Conservation (phyloP, 352 stramenopile species). For the Saprolegnia parasitica region DNA sequence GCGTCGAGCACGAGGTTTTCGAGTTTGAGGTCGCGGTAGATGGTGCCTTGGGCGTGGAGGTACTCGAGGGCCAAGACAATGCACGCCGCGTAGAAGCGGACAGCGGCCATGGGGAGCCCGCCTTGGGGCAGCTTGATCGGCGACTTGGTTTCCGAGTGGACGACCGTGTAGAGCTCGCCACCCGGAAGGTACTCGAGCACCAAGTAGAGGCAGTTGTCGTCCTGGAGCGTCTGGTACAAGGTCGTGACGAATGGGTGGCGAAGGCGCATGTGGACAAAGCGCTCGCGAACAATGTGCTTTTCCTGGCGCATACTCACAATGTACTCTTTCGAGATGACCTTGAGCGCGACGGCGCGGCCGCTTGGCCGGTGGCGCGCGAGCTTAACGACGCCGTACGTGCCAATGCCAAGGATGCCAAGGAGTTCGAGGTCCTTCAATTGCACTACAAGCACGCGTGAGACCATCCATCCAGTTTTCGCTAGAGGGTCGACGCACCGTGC, state of each 20-base stretch:
- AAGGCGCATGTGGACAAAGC: conserved; percentile 55
- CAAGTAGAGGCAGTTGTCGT: conserved; percentile 76
- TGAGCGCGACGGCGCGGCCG: conserved; percentile 61
- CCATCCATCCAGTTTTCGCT: neutral
- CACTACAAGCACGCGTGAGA: neutral
- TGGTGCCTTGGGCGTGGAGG: conserved; percentile 56
- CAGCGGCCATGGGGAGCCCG: conserved; percentile 37
- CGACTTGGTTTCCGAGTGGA: conserved; percentile 44
- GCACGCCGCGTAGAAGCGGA: conserved; percentile 89
- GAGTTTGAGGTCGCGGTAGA: conserved; percentile 89
- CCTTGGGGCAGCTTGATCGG: conserved; percentile 11
- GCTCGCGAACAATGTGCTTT: conserved; percentile 74
- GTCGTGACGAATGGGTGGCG: conserved; percentile 63
- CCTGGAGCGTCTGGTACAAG: conserved; percentile 77
- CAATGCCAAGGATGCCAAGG: conserved; percentile 62
- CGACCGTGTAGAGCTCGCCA: conserved; percentile 71
- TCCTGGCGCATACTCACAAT: conserved; percentile 69
- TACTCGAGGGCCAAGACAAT: conserved; percentile 78
- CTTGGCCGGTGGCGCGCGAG: conserved; percentile 58
- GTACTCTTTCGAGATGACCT: conserved; percentile 69
- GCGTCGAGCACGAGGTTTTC: conserved; percentile 86
- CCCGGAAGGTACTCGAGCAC: conserved; percentile 74
- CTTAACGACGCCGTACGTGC: conserved; percentile 76
- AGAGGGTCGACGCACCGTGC: conserved; percentile 1
- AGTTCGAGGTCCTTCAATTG: conserved; percentile 36